Percentiles rank a stretch among this genome's conserved stretches.
Evolutionary conservation across 2,329 filamentous ascomycete species (phyloP).

Genomic region (Trichoderma sp.): DNA sequence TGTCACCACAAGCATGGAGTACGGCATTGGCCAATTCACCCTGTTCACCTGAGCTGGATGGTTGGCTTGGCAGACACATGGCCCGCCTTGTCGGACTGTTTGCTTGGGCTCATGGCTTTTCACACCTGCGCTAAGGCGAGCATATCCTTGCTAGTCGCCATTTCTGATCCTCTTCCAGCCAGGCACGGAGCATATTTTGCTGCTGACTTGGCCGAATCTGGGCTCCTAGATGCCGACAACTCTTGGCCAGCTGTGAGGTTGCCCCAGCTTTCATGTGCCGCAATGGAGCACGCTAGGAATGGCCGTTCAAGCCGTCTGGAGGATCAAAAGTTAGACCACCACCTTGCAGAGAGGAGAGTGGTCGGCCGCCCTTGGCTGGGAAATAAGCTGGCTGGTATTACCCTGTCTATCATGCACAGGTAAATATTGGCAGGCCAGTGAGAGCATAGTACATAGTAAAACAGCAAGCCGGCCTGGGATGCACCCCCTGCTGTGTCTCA

Average conservation of each 20-base stretch:
- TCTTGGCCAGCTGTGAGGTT: background rate
- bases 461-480: background rate
- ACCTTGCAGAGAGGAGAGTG: background rate
- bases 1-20: background rate
- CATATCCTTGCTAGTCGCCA: background rate
- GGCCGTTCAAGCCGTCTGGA: background rate
- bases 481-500: constrained; percentile 5
- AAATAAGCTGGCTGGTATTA: background rate
- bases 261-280: background rate
- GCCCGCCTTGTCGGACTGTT: background rate
- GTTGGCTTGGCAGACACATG: background rate
- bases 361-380: background rate
- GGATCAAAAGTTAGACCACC: background rate
- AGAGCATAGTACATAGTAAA: background rate
- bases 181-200: constrained; percentile 1
- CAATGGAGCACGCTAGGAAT: background rate
- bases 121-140: constrained; percentile 7
- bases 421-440: background rate
- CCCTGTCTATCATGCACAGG: background rate
- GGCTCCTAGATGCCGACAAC: background rate
- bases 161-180: background rate
- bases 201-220: background rate
- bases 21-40: background rate
- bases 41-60: constrained; percentile 2
- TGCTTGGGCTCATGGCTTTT: constrained; percentile 1